Percentiles rank a stretch among this genome's conserved stretches.
phyloP scores from a whole-genome alignment of 225 moss, liverwort and hornwort species.

The Bryum argenteum region DNA sequence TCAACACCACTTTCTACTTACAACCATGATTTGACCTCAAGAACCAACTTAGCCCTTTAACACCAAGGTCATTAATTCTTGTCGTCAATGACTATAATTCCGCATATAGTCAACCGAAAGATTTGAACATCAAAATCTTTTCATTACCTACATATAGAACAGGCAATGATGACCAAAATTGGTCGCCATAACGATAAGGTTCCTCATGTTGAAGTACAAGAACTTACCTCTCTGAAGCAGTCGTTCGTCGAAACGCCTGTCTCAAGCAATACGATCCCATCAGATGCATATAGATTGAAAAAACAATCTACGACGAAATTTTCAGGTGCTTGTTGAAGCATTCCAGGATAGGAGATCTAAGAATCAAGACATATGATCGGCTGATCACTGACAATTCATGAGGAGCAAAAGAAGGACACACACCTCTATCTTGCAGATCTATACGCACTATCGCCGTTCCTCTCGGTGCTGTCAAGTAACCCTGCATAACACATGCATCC shows the following conservation, averaged over 20 bases:
- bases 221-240: conserved; percentile 69
- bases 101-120: conserved; percentile 10
- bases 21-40: too few species aligned
- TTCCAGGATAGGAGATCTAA: neutral
- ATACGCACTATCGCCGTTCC: conserved; percentile 66
- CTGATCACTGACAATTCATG: neutral
- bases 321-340: neutral
- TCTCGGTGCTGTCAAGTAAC: conserved; percentile 85
- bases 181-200: neutral
- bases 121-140: conserved; percentile 56
- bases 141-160: conserved; percentile 62
- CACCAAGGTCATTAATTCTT: too few species aligned
- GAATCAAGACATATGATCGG: conserved; percentile 11
- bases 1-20: too few species aligned
- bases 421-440: conserved; percentile 97
- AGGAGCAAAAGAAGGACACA: conserved; percentile 21
- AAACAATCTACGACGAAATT: neutral
- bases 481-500: conserved; percentile 49
- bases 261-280: conserved; percentile 32
- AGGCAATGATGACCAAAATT: neutral
- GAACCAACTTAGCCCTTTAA: too few species aligned
- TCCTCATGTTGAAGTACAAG: neutral
- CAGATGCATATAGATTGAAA: neutral
- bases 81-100: too few species aligned
- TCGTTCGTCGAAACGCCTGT: conserved; percentile 75